These are phyloP conservation scores for Neurospora sp. DNA, from an alignment of 495 filamentous ascomycete species.

Conservation along the genomic window DNA sequence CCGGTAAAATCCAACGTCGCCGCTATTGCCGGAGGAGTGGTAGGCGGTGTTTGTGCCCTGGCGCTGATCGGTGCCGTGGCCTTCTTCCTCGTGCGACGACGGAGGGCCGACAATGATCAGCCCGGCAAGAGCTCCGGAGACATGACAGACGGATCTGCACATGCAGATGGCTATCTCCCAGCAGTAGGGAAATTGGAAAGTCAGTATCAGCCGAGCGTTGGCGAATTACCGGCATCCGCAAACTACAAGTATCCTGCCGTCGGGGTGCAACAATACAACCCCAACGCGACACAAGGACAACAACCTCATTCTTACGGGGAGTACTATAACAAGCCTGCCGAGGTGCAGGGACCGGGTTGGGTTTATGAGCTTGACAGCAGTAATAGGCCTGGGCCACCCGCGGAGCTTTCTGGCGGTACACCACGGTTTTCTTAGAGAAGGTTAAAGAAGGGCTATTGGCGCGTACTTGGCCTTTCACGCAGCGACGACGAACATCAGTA, in stretches of 20 bases:
- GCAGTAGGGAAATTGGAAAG: neutral
- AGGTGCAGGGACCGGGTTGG: neutral
- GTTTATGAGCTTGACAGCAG: neutral
- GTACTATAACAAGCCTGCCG: neutral
- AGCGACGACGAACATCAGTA: neutral
- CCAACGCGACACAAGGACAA: neutral
- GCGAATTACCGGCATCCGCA: neutral
- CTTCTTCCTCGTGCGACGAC: neutral
- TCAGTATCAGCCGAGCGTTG: neutral
- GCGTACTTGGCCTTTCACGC: too few species aligned
- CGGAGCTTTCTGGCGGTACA: neutral
- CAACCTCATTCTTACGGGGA: neutral
- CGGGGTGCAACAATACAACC: neutral
- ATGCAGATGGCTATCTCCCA: neutral
- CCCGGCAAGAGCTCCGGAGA: neutral
- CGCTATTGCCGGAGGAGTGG: conserved; percentile 3
- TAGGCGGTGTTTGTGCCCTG: neutral
- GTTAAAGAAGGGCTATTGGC: too few species aligned
- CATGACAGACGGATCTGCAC: neutral
- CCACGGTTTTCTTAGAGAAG: neutral
- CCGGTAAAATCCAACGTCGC: neutral
- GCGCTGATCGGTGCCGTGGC: neutral
- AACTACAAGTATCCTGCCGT: neutral
- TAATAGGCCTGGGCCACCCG: neutral
- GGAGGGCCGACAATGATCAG: neutral